These are phyloP conservation scores for Teratosphaeria nubilosa DNA, from an alignment of 2,329 filamentous ascomycete genomes.

Conservation along the genomic window DNA sequence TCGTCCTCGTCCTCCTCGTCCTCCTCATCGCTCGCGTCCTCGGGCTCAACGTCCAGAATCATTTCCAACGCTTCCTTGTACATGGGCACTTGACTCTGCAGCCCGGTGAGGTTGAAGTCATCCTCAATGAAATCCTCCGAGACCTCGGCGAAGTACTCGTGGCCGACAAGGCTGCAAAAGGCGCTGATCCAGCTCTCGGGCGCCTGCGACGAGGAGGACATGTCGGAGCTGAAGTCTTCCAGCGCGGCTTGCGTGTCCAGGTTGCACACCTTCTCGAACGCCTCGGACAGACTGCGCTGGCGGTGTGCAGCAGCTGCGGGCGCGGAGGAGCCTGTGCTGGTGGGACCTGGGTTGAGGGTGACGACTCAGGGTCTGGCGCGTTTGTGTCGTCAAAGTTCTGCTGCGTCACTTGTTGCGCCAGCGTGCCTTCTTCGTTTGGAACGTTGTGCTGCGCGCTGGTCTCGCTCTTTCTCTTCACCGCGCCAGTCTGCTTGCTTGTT, in stretches of 20 bases:
- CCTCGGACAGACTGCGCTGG: constrained; percentile 1
- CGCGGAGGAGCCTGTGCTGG: not conserved
- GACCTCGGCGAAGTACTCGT: constrained; percentile 98
- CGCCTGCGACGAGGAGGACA: constrained; percentile 49
- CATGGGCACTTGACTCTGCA: constrained; percentile 93
- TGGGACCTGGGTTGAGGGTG: not conserved
- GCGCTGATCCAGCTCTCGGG: constrained; percentile 95
- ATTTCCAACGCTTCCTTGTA: constrained; percentile 99
- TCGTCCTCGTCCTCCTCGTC: constrained; percentile 61
- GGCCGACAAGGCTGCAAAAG: constrained; percentile 88
- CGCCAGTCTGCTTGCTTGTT: not conserved
- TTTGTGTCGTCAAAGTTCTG: not conserved
- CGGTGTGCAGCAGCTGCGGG: not conserved
- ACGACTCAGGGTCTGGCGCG: not conserved
- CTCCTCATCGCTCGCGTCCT: constrained; percentile 82
- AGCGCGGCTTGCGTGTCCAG: constrained; percentile 16
- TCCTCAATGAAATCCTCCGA: constrained; percentile 99
- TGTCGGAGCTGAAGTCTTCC: constrained; percentile 31
- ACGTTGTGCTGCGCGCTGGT: not conserved
- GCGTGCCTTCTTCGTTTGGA: not conserved
- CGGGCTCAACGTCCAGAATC: constrained; percentile 96
- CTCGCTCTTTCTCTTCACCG: not conserved
- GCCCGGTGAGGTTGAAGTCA: constrained; percentile 95
- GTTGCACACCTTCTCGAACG: constrained; percentile 21
- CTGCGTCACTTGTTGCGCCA: not conserved